Evolutionary conservation across 2,329 filamentous ascomycete genomes (phyloP), one percentile per base, ranked within the genome.

Genomic region (Fusarium pseudograminearum): DNA sequence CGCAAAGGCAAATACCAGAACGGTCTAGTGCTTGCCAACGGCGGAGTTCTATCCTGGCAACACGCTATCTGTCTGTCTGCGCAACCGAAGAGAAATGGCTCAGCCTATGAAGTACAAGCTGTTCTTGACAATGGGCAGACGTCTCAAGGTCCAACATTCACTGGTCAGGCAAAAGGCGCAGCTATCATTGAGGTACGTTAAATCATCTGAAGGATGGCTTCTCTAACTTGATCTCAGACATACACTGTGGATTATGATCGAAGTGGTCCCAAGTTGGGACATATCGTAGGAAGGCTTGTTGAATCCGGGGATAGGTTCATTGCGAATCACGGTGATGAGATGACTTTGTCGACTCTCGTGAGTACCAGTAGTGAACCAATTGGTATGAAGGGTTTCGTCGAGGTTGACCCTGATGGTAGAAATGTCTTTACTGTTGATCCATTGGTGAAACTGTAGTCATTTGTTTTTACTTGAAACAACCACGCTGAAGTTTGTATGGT

Each of bases 11-110:
- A 79, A 26, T 80, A 80, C 2, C 80, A 76, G 5, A 85, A 81
- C 16, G 89, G 87, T 3, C 76, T 92, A 0, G 80, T 91, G 6
- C 82, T 91, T 16, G 89, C 89, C 3, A 91, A 91, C 71, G 89
- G 90, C 1, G 90, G 90, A 0, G 82, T 88, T 31, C 67, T 90
- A n/a, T 89, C 87, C 0, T 89, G 91, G 73, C 88, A 92, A 73
- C 85, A 91, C 72, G 88, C 84, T 5, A 72, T 91, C 1, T 84
- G 87, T 47, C 77, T 92, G 2, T 89, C 87, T 0, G 82, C 78
- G 0, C 69, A 77, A 12, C 84, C 86, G 2, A 61, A 69, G 6
- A 28, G 42, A 15, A 61, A 72, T 22, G 41, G 34, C 3, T 53
- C 52, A 2, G 9, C 3, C 0, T 76, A 77, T 22, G 51, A 58